A percentile compares a stretch with the other conserved stretches of the same genome.
phyloP scores from a whole-genome alignment of 2,329 filamentous ascomycete species.

The Fusarium euwallaceae region DNA sequence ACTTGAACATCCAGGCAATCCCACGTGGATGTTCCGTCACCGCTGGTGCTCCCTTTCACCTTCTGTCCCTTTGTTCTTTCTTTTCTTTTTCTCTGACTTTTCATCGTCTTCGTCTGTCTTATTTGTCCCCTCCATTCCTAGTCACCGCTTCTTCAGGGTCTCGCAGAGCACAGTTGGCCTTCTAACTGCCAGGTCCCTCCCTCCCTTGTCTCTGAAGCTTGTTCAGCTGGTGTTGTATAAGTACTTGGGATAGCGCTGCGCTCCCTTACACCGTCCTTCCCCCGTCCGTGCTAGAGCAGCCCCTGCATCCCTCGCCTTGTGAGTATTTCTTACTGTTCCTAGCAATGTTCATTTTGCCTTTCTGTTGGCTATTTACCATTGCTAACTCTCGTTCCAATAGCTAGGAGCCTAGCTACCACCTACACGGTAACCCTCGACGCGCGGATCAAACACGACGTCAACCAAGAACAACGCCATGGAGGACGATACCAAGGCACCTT shows the following conservation, averaged over 20 bases:
- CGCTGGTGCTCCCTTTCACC: slow-evolving; percentile 22
- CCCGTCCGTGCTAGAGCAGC: slow-evolving; percentile 1
- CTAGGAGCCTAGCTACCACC: background rate
- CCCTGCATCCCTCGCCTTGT: background rate
- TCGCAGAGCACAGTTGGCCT: slow-evolving; percentile 23
- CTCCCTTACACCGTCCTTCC: slow-evolving; percentile 19
- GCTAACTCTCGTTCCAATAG: slow-evolving; percentile 1
- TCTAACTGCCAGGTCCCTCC: background rate
- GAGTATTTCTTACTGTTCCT: slow-evolving; percentile 5
- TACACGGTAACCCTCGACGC: slow-evolving; percentile 5
- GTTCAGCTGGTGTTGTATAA: slow-evolving; percentile 25
- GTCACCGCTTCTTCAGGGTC: slow-evolving; percentile 17
- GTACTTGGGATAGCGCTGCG: slow-evolving; percentile 6
- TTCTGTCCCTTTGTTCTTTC: slow-evolving; percentile 6
- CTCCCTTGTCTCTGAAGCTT: slow-evolving; percentile 10
- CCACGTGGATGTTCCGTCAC: slow-evolving; percentile 42
- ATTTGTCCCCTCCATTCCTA: background rate
- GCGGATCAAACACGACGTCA: slow-evolving; percentile 7
- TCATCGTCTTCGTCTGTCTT: background rate
- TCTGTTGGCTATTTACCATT: background rate
- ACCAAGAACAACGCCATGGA: slow-evolving; percentile 42
- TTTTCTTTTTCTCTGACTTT: slow-evolving; percentile 8
- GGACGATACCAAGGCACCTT: slow-evolving; percentile 36
- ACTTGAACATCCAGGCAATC: slow-evolving; percentile 18
- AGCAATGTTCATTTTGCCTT: background rate